Evolutionary conservation across 2,329 filamentous ascomycete species (phyloP).

Genomic region (Epichloe typhina): DNA sequence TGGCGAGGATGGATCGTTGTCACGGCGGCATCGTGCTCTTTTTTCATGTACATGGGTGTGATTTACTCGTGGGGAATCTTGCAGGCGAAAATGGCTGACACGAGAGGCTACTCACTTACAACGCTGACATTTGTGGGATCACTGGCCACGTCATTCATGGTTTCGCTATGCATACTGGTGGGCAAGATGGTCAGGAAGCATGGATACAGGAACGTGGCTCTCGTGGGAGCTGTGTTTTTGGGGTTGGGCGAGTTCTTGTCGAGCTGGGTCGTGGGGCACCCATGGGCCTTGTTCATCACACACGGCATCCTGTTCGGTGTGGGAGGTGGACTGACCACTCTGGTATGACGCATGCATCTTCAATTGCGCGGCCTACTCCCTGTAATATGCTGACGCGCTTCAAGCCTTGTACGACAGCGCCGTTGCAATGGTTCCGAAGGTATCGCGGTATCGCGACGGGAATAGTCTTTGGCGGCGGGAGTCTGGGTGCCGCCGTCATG

Average conservation of each 20-base stretch:
- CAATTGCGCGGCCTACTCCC: not conserved
- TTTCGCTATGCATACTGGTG: slow-evolving; percentile 13
- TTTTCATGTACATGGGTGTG: slow-evolving; percentile 17
- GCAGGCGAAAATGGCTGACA: slow-evolving; percentile 13
- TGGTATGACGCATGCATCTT: slow-evolving; percentile 8
- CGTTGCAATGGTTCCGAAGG: slow-evolving; percentile 14
- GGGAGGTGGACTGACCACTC: slow-evolving; percentile 13
- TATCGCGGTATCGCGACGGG: slow-evolving; percentile 15
- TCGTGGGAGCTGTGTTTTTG: slow-evolving; percentile 13
- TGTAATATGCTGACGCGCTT: not conserved
- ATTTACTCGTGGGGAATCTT: slow-evolving; percentile 17
- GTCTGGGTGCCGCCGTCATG: slow-evolving; percentile 16
- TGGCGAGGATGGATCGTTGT: slow-evolving; percentile 15
- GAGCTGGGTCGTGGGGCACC: slow-evolving; percentile 11
- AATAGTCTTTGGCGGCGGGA: slow-evolving; percentile 16
- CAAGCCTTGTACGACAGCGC: slow-evolving; percentile 15
- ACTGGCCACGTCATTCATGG: slow-evolving; percentile 16
- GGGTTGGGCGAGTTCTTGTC: slow-evolving; percentile 16
- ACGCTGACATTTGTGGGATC: slow-evolving; percentile 17
- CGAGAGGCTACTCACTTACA: slow-evolving; percentile 11
- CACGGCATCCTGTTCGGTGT: slow-evolving; percentile 16
- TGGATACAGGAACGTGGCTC: slow-evolving; percentile 12
- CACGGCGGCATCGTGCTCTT: slow-evolving; percentile 11
- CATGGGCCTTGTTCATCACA: slow-evolving; percentile 13
- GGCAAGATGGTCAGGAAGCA: slow-evolving; percentile 12